Evolutionary conservation across 2,329 filamentous ascomycete species (phyloP), one percentile per base, ranked within the genome.

Genomic region (Talaromyces sp.): DNA sequence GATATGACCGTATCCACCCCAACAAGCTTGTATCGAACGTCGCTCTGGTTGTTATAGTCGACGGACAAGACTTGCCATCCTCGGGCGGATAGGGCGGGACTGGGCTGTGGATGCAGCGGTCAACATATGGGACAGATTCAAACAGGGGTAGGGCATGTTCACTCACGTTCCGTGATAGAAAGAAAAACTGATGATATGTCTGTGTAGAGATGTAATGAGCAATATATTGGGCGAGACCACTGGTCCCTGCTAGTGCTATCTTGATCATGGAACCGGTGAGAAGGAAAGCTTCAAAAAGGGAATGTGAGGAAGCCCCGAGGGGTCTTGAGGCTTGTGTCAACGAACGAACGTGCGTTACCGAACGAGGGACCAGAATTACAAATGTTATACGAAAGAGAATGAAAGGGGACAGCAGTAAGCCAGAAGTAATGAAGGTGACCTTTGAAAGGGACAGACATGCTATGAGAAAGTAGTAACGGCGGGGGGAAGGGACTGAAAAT

Each of bases 1-100:
- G 90, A 93, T 64, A 93, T 90, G 70, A 92, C 85, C 11, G 91
- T 84, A 74, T 93, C 89, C 49, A 91, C 84, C 10, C 90, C 90
- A 65, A 84, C 84, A n/a, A 93, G 83, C 9, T 86, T 84, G 73
- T 87, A 91, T 15, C 81, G 81, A 31, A 93, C 82, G 49, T 83
- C 83, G 1, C 83, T 79, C 37, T 82, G 75, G 67, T 87, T 80
- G 68, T 82, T 77, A 74, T 92, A 93, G 78, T 92, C 82, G n/a
- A 92, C 88, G 47, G 86, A 80, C 64, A 87, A 81, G 56, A 91
- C 86, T 74, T 92, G 89, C 69, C 89, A 89, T 9, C 76, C 79
- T 67, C 73, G 75, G 11, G 71, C 71, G 37, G 70, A 69, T 19
- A 82, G 69, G 43, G 71, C 72, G 56, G 77, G 77, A 70, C 74